These are phyloP conservation scores for Tetracladium setigerum DNA, from an alignment of 495 filamentous ascomycete species.

Conservation along the genomic window DNA sequence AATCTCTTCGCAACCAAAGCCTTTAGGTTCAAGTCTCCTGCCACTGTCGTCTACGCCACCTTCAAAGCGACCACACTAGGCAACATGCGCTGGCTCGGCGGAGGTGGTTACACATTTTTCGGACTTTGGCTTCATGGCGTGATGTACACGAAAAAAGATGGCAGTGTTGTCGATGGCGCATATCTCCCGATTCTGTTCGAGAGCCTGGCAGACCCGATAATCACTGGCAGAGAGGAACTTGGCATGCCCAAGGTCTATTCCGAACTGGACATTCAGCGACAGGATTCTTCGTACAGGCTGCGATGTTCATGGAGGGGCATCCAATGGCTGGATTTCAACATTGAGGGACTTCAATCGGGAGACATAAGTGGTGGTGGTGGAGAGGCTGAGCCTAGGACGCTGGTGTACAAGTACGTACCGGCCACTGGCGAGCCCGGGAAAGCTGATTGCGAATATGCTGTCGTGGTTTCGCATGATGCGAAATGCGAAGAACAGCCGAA, in stretches of 20 bases:
- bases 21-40: slow-evolving; percentile 38
- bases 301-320: slow-evolving; percentile 41
- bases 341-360: slow-evolving; percentile 27
- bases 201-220: slow-evolving; percentile 42
- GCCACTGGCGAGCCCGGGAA: slow-evolving; percentile 15
- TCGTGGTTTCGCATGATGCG: slow-evolving; percentile 26
- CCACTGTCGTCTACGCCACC: slow-evolving; percentile 41
- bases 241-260: slow-evolving; percentile 49
- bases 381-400: slow-evolving; percentile 10
- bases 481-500: slow-evolving; percentile 26
- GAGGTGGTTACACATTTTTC: slow-evolving; percentile 45
- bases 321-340: slow-evolving; percentile 33
- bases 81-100: slow-evolving; percentile 48
- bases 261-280: slow-evolving; percentile 35
- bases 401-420: slow-evolving; percentile 14
- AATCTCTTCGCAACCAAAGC: slow-evolving; percentile 39
- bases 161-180: slow-evolving; percentile 36
- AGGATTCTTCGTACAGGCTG: slow-evolving; percentile 29
- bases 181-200: slow-evolving; percentile 50
- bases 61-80: slow-evolving; percentile 40
- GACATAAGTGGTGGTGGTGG: slow-evolving; percentile 25
- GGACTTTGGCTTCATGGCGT: slow-evolving; percentile 52
- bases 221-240: slow-evolving; percentile 46
- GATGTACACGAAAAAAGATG: slow-evolving; percentile 43
- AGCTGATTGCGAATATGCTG: slow-evolving; percentile 12